Evolutionary conservation across 768 basidiomycete species (phyloP).

Genomic region (Boletus coccyginus): DNA sequence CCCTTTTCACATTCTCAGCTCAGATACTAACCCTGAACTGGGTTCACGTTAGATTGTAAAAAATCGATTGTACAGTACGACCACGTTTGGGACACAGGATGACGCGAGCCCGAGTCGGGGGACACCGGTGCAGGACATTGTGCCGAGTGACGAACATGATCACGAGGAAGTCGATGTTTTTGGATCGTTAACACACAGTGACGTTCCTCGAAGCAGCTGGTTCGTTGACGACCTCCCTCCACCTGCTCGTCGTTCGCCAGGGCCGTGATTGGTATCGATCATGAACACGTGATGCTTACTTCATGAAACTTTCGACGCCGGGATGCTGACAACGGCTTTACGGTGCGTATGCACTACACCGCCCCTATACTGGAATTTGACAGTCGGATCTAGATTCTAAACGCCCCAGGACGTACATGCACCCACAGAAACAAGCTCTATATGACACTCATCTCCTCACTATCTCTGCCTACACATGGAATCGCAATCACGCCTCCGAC

Average conservation of each 20-base stretch:
- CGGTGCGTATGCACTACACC: conserved; percentile 10
- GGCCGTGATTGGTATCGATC: background rate
- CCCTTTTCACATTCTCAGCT: background rate
- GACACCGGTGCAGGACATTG: conserved; percentile 1
- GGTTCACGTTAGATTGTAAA: conserved; percentile 23
- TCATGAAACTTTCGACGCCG: background rate
- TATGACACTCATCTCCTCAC: background rate
- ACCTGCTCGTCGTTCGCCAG: background rate
- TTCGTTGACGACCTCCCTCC: background rate
- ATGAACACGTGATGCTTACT: background rate
- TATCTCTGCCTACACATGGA: background rate
- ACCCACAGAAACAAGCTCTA: background rate
- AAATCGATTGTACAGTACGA: conserved; percentile 31
- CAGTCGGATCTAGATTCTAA: background rate
- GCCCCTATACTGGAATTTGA: background rate
- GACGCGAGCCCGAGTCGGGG: conserved; percentile 3
- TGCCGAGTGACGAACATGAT: background rate
- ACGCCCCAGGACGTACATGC: conserved; percentile 1
- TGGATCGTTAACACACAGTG: background rate
- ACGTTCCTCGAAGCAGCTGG: conserved; percentile 10
- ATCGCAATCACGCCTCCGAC: background rate
- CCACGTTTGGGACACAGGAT: conserved; percentile 32
- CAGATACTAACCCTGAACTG: background rate
- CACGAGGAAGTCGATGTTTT: conserved; percentile 9
- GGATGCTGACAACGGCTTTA: background rate